Evolutionary conservation across 768 basidiomycete species (phyloP).

Genomic region (Calocera cornea): DNA sequence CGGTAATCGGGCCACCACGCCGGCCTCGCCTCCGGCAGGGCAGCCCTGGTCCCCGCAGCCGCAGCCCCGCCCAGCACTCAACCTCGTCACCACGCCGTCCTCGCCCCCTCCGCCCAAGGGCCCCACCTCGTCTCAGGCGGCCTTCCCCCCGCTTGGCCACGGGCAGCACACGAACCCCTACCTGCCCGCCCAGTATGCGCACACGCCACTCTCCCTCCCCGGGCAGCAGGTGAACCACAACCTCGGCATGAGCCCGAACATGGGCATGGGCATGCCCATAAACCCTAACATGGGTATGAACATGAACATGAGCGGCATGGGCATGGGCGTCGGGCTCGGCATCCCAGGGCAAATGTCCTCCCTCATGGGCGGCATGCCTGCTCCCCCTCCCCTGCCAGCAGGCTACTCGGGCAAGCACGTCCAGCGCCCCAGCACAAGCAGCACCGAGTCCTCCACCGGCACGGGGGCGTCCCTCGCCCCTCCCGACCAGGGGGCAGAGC

Average conservation of each 20-base stretch:
- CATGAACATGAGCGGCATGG: not conserved
- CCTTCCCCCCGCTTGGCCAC: not conserved
- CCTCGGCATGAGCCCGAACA: not conserved
- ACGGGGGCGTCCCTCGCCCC: not conserved
- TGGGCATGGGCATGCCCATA: not conserved
- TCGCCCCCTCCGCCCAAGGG: not conserved
- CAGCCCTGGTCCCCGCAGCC: slow-evolving; percentile 1
- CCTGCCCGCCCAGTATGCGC: not conserved
- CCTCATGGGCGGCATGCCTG: not conserved
- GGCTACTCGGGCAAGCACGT: not conserved
- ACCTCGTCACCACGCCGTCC: not conserved
- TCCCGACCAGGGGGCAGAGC: not conserved
- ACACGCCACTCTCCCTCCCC: not conserved
- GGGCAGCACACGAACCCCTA: slow-evolving; percentile 2
- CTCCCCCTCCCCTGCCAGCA: not conserved
- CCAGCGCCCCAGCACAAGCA: not conserved
- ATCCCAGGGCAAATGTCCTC: not conserved
- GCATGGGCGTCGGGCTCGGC: not conserved
- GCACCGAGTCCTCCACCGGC: not conserved
- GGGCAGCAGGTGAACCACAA: not conserved
- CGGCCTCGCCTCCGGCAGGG: not conserved
- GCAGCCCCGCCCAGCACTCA: not conserved
- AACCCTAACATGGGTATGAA: no score
- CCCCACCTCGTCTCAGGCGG: not conserved
- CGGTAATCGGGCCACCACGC: not conserved